These are phyloP conservation scores for Basidioascus undulatus DNA, from an alignment of 768 basidiomycete species.

Conservation along the genomic window DNA sequence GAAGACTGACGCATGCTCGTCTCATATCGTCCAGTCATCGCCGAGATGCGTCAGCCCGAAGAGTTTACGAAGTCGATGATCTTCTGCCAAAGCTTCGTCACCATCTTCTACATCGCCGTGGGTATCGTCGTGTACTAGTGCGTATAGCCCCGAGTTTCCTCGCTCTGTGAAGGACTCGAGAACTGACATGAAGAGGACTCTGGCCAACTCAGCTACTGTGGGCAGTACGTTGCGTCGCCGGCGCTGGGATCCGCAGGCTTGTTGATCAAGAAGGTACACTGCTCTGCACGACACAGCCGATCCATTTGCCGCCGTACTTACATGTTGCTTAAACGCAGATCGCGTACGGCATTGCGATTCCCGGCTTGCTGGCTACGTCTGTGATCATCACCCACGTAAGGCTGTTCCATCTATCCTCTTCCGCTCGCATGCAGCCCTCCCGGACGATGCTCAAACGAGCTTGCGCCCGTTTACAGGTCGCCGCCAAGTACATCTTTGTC, in stretches of 20 bases:
- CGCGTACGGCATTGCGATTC: slow-evolving; percentile 12
- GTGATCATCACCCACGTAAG: too few species aligned
- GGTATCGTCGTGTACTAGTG: slow-evolving; percentile 16
- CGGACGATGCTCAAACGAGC: background rate
- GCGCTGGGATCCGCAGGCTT: slow-evolving; percentile 15
- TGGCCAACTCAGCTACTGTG: too few species aligned
- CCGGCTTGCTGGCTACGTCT: slow-evolving; percentile 9
- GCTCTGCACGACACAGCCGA: too few species aligned
- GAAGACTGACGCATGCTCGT: too few species aligned
- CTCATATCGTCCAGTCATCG: slow-evolving; percentile 16
- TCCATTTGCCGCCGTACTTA: too few species aligned
- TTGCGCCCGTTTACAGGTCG: slow-evolving; percentile 8
- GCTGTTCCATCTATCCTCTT: background rate
- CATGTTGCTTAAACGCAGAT: background rate
- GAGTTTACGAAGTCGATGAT: slow-evolving; percentile 17
- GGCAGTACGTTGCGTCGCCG: slow-evolving; percentile 13
- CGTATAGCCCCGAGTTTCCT: too few species aligned
- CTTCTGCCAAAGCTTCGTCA: slow-evolving; percentile 14
- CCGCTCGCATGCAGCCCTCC: background rate
- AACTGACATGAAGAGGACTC: too few species aligned
- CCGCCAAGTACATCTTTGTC: slow-evolving; percentile 13
- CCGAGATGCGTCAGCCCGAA: slow-evolving; percentile 18
- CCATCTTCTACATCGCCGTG: slow-evolving; percentile 10
- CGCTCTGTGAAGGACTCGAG: too few species aligned
- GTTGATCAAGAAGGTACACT: slow-evolving; percentile 9